Evolutionary conservation across 192 early-diverging fungal species (phyloP).

Genomic region (Spizellomyces sp.): DNA sequence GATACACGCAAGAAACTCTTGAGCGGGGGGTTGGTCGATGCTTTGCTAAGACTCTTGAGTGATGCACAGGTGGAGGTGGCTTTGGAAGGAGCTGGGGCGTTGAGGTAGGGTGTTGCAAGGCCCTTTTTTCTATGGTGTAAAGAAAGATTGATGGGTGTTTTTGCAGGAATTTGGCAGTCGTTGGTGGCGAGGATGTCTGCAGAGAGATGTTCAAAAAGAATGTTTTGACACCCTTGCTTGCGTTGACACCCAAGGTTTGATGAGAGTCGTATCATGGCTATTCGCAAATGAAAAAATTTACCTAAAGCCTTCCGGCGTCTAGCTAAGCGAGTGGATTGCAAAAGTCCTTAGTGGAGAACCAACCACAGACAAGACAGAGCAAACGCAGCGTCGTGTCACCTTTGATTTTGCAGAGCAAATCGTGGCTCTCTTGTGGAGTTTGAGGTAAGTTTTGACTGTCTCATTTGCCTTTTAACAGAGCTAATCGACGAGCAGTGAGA

Average conservation of each 20-base stretch:
- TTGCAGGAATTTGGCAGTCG: slow-evolving; percentile 58
- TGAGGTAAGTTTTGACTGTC: slow-evolving; percentile 45
- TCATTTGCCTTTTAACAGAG: background rate
- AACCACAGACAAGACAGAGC: slow-evolving; percentile 41
- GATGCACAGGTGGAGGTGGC: slow-evolving; percentile 74
- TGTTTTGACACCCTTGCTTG: slow-evolving; percentile 54
- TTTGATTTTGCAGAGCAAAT: slow-evolving; percentile 39
- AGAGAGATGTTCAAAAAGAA: slow-evolving; percentile 59
- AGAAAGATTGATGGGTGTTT: too few species aligned
- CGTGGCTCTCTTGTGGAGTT: slow-evolving; percentile 47
- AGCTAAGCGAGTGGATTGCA: too few species aligned
- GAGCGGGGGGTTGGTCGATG: slow-evolving; percentile 65
- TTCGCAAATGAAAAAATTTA: background rate
- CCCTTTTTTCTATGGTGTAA: background rate
- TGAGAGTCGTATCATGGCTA: background rate
- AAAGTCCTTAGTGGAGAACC: too few species aligned
- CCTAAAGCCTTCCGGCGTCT: too few species aligned
- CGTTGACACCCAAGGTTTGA: slow-evolving; percentile 49
- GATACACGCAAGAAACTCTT: slow-evolving; percentile 74
- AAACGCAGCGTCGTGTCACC: slow-evolving; percentile 36
- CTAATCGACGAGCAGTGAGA: slow-evolving; percentile 61
- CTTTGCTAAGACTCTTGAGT: slow-evolving; percentile 71
- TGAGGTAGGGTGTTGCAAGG: slow-evolving; percentile 42
- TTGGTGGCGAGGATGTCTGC: slow-evolving; percentile 54
- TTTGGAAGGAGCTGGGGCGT: slow-evolving; percentile 72